Conservation (phyloP, 192 early-diverging fungal species). For the Borealophlyctis nickersoniae region DNA sequence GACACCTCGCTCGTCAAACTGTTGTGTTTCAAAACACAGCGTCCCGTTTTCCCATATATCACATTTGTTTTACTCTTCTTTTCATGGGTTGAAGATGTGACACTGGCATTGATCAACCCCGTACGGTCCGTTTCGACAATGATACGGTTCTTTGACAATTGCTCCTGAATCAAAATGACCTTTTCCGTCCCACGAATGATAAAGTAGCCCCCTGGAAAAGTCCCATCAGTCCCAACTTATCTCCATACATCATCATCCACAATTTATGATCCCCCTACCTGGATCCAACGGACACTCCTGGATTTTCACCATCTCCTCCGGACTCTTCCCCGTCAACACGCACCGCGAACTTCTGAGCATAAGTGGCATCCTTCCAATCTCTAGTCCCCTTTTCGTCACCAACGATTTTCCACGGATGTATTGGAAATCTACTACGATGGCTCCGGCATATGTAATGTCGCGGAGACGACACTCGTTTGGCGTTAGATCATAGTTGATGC, state of each 20-base stretch:
- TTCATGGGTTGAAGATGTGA: conserved; percentile 88
- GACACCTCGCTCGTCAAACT: conserved; percentile 84
- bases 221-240: too few relatives aligned
- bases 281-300: conserved; percentile 96
- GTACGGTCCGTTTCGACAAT: conserved; percentile 86
- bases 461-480: conserved; percentile 95
- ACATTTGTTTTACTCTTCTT: conserved; percentile 92
- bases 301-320: conserved; percentile 81
- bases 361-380: conserved; percentile 92
- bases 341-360: conserved; percentile 91
- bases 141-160: conserved; percentile 97
- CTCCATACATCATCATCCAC: background rate
- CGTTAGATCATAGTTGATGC: conserved; percentile 70
- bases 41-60: conserved; percentile 56
- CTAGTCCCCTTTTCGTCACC: conserved; percentile 75
- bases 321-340: conserved; percentile 70
- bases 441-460: conserved; percentile 90
- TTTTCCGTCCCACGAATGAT: conserved; percentile 94
- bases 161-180: conserved; percentile 97
- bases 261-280: conserved; percentile 51
- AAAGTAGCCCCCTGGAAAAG: conserved; percentile 84
- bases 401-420: conserved; percentile 81
- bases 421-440: conserved; percentile 90
- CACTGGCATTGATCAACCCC: conserved; percentile 77
- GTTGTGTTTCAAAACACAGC: conserved; percentile 77